Percentiles rank a stretch among this genome's conserved stretches.
Conservation (phyloP, 805 yeast genomes). For the Maudiozyma pseudohumilis region DNA sequence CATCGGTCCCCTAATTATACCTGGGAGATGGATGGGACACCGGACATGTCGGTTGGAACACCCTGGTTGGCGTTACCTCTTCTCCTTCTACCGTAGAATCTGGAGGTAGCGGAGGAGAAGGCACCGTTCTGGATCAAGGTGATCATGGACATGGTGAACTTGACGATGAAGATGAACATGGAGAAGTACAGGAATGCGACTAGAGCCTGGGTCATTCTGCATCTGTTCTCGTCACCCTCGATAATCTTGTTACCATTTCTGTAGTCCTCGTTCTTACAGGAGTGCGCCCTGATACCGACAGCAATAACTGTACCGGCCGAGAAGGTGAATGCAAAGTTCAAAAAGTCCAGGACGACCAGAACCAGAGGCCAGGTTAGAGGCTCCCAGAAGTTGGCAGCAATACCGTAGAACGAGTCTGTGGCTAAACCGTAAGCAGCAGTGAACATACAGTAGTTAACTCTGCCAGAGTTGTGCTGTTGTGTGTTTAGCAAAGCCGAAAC, state of each 20-base stretch:
- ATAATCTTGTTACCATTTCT: conserved; percentile 55
- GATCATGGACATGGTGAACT: conserved; percentile 34
- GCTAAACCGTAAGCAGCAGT: conserved; percentile 80
- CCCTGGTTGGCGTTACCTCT: conserved; percentile 30
- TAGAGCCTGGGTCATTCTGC: conserved; percentile 89
- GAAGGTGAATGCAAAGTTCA: conserved; percentile 85
- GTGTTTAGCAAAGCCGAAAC: conserved; percentile 81
- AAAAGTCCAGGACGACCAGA: conserved; percentile 65
- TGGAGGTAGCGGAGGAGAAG: conserved; percentile 10
- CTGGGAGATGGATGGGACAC: conserved; percentile 85
- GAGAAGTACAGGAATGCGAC: conserved; percentile 79
- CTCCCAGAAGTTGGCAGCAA: conserved; percentile 64
- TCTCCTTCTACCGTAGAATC: conserved; percentile 30
- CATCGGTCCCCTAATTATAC: too few relatives aligned
- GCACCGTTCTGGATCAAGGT: conserved; percentile 20
- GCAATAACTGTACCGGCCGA: conserved; percentile 94
- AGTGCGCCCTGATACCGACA: conserved; percentile 76
- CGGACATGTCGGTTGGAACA: conserved; percentile 32
- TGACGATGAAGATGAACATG: conserved; percentile 61
- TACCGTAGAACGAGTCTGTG: conserved; percentile 71
- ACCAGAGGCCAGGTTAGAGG: conserved; percentile 78
- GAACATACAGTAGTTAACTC: conserved; percentile 83
- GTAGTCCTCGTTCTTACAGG: conserved; percentile 65
- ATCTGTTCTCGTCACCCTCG: conserved; percentile 73
- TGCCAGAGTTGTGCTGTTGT: conserved; percentile 46